phyloP scores from a whole-genome alignment of 164 flowering plant species.

The Buxus sempervirens region DNA sequence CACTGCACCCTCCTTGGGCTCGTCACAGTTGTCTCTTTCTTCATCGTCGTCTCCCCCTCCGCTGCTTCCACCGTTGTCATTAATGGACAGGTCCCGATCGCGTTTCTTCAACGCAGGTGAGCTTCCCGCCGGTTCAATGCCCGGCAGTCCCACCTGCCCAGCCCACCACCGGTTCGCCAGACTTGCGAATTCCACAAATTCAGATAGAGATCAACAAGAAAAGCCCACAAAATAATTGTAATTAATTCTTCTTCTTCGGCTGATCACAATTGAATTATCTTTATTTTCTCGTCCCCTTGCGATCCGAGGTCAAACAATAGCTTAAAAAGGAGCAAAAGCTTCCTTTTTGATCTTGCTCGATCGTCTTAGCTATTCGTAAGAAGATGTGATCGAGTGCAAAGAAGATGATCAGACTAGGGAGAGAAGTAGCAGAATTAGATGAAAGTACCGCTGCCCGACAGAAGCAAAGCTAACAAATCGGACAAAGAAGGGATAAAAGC shows the following conservation, averaged over 20 bases:
- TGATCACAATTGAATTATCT: no score
- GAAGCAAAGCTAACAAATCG: no score
- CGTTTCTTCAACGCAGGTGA: conserved; percentile 37
- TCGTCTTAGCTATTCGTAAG: no score
- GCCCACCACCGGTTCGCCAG: conserved; percentile 55
- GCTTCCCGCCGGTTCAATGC: conserved; percentile 23
- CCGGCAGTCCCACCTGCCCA: conserved; percentile 38
- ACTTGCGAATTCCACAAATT: not conserved
- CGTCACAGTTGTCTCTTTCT: conserved; percentile 31
- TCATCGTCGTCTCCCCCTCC: conserved; percentile 26
- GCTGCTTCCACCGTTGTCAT: conserved; percentile 23
- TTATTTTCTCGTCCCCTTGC: not conserved
- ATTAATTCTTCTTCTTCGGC: not conserved
- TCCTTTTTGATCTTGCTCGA: not conserved
- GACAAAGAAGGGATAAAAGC: not conserved
- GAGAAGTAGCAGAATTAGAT: not conserved
- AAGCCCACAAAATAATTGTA: not conserved
- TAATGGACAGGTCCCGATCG: conserved; percentile 43
- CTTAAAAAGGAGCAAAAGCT: not conserved
- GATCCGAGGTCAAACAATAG: not conserved
- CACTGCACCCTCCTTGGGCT: conserved; percentile 38
- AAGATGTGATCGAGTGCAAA: no score
- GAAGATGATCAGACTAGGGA: not conserved
- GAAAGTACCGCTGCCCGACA: no score
- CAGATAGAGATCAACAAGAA: not conserved